These are phyloP conservation scores for Kwoniella pini DNA, from an alignment of 768 basidiomycete species.

Conservation along the genomic window DNA sequence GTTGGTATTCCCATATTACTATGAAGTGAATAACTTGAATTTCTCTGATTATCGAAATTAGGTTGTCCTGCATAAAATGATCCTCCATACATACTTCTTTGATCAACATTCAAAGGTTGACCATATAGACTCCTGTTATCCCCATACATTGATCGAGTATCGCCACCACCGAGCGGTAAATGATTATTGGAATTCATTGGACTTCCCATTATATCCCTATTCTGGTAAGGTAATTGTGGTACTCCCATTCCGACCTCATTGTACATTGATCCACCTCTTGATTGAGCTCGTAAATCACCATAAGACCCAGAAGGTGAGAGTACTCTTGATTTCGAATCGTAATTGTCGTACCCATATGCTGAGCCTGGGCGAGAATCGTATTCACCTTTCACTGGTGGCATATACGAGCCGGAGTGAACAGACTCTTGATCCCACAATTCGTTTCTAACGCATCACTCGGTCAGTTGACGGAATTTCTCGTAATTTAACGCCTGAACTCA, in stretches of 20 bases:
- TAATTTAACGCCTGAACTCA: constrained; percentile 48
- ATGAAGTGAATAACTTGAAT: constrained; percentile 24
- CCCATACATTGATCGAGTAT: constrained; percentile 31
- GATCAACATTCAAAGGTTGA: constrained; percentile 60
- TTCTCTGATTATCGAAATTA: constrained; percentile 12
- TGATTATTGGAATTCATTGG: constrained; percentile 13
- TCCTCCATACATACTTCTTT: constrained; percentile 15
- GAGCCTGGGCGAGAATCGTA: constrained; percentile 46
- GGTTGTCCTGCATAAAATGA: constrained; percentile 7
- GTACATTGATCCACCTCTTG: constrained; percentile 51
- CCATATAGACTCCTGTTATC: constrained; percentile 19
- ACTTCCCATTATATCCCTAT: constrained; percentile 14
- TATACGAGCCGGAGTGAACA: constrained; percentile 92
- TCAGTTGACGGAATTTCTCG: no score
- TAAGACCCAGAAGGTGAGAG: constrained; percentile 78
- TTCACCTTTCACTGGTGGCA: constrained; percentile 70
- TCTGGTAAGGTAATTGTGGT: constrained; percentile 56
- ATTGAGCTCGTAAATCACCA: constrained; percentile 51
- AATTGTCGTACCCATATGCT: constrained; percentile 64
- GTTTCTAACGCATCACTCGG: constrained; percentile 62
- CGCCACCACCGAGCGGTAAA: constrained; percentile 8
- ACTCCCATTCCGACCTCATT: constrained; percentile 57
- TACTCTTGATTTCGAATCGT: constrained; percentile 68
- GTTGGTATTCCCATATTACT: background rate
- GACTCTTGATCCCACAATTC: constrained; percentile 98